Conservation (phyloP, 805 yeast genomes). For the Blastobotrys peoriensis region DNA sequence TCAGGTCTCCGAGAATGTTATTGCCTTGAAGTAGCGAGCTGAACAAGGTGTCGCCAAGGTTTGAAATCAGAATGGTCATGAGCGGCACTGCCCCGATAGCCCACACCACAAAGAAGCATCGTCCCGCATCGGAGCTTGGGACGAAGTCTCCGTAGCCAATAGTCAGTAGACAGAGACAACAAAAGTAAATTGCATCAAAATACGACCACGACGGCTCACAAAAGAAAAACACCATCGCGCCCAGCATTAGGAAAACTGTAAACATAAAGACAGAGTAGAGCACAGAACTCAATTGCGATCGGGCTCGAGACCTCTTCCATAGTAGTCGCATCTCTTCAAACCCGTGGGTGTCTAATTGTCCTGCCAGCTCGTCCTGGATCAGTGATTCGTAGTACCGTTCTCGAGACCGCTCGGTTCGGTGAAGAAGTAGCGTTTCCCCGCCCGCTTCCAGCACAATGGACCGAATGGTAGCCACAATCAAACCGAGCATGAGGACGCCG, state of each 20-base stretch:
- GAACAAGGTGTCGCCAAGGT: constrained; percentile 52
- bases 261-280: constrained; percentile 41
- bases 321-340: constrained; percentile 54
- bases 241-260: constrained; percentile 57
- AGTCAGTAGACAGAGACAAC: constrained; percentile 67
- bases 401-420: constrained; percentile 52
- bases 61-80: constrained; percentile 75
- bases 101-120: constrained; percentile 74
- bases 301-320: constrained; percentile 3
- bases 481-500: constrained; percentile 70
- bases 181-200: constrained; percentile 67
- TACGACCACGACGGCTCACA: constrained; percentile 65
- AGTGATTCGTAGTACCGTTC: constrained; percentile 22
- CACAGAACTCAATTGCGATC: constrained; percentile 27
- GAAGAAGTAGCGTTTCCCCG: constrained; percentile 61
- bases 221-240: constrained; percentile 56
- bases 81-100: constrained; percentile 77
- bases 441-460: constrained; percentile 56
- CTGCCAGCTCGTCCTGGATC: constrained; percentile 12
- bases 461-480: constrained; percentile 64
- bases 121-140: constrained; percentile 59
- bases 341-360: constrained; percentile 30
- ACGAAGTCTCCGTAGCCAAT: constrained; percentile 80
- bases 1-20: constrained; percentile 17
- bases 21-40: constrained; percentile 13